phyloP scores from a whole-genome alignment of 148 eudicot genomes.

The Agrostemma githago region DNA sequence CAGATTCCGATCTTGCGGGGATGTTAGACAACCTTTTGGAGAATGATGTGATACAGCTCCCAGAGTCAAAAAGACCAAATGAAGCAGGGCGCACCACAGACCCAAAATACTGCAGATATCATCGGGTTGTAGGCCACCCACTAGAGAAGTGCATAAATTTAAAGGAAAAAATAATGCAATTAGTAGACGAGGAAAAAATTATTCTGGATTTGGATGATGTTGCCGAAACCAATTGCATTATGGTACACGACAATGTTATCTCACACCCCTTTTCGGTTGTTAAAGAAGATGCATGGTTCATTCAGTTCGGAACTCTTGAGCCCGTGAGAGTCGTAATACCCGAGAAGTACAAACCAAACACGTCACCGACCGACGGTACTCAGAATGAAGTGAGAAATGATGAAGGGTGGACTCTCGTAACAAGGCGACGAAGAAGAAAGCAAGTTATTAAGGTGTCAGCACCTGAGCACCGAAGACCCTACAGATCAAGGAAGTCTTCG shows the following conservation, averaged over 20 bases:
- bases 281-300: background rate
- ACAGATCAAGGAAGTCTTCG: too few species aligned
- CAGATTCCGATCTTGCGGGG: background rate
- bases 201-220: background rate
- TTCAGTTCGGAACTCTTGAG: background rate
- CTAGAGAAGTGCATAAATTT: background rate
- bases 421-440: too few species aligned
- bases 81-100: background rate
- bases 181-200: background rate
- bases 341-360: background rate
- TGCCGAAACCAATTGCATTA: background rate
- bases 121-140: background rate
- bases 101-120: background rate
- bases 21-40: slow-evolving; percentile 1
- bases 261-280: background rate
- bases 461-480: too few species aligned
- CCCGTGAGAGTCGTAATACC: background rate
- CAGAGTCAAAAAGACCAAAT: background rate
- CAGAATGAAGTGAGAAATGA: too few species aligned
- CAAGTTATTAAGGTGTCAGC: too few species aligned
- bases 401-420: too few species aligned
- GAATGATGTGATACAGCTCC: background rate
- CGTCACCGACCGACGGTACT: background rate
- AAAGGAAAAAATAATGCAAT: background rate
- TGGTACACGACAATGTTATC: background rate